Base-by-base conservation (phyloP, 2,329 filamentous ascomycete genomes). In the Aurifilum marmelostoma region DNA sequence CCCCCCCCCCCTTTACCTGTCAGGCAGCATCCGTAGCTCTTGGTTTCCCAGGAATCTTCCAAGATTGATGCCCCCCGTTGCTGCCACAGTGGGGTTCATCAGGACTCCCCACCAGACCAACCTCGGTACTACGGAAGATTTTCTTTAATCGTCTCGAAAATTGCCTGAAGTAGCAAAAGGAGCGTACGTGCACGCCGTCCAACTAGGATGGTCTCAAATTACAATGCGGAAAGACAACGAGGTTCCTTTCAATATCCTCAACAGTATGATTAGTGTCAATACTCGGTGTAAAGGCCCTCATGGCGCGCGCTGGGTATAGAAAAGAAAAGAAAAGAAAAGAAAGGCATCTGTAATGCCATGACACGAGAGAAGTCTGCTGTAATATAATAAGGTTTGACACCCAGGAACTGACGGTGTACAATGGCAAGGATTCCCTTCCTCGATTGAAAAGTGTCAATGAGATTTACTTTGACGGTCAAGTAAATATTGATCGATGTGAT, bases 21-120 rank as follows among this genome's bases (percentile, higher is more conserved):
- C 52, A 56, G 27, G 52, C 52, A 56, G 52, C 52, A 56, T 27
- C 24, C 52, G 12, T 29, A n/a, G n/a, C 52, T 24, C 16, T 37
- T 37, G 4, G 8, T 34, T 34, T 34, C 34, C 29, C 27, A 37
- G 29, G 56, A 59, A 59, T 37, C n/a, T 59, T n/a, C 32, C 56
- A 59, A 59, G 56, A 59, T 59, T 59, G 56, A 37, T 24, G 32
- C 56, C 56, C 56, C 56, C 56, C 56, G 37, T 56, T 56, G 52
- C 24, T 56, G 24, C 24, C 52, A 56, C 52, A 29, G 52, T 56
- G 52, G 52, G 52, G 52, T 29, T 24, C 12, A 34, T 32, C 24
- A 8, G 52, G 52, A 34, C 4, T 4, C 14, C 52, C 52, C 52
- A 56, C 52, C 14, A 18, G 24, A 8, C 29, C 27, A 29, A 56